phyloP scores from a whole-genome alignment of 164 flowering plant species.

The Chloranthus sessilifolius region DNA sequence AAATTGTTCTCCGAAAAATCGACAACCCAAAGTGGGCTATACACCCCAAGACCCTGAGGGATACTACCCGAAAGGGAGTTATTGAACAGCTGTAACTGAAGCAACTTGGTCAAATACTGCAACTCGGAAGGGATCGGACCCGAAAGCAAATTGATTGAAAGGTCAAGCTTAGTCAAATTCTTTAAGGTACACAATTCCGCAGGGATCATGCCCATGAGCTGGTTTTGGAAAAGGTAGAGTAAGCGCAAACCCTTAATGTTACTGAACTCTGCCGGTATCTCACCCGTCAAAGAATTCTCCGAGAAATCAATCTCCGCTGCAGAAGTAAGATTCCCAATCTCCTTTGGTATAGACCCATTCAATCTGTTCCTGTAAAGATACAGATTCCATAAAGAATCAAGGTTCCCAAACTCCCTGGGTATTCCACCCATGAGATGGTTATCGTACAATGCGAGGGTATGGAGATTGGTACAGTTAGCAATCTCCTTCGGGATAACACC shows the following conservation, averaged over 20 bases:
- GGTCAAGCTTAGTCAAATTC: constrained; percentile 67
- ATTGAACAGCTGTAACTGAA: constrained; percentile 70
- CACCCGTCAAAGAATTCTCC: constrained; percentile 66
- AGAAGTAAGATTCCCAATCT: constrained; percentile 69
- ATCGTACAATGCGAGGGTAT: constrained; percentile 61
- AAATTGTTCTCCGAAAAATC: constrained; percentile 75
- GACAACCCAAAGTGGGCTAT: constrained; percentile 76
- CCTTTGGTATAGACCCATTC: constrained; percentile 81
- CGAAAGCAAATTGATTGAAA: constrained; percentile 68
- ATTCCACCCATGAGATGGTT: constrained; percentile 66
- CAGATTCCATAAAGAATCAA: constrained; percentile 41
- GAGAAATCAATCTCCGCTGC: constrained; percentile 84
- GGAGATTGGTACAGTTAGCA: constrained; percentile 63
- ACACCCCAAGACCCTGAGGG: constrained; percentile 71
- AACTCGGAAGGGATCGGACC: constrained; percentile 78
- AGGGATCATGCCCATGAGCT: constrained; percentile 83
- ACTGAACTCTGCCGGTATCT: constrained; percentile 70
- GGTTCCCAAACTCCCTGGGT: constrained; percentile 66
- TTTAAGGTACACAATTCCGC: constrained; percentile 48
- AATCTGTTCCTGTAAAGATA: constrained; percentile 74
- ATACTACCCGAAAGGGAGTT: constrained; percentile 66
- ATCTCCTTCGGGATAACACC: constrained; percentile 75
- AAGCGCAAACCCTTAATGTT: constrained; percentile 47
- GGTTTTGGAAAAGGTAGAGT: constrained; percentile 73
- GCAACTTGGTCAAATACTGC: constrained; percentile 54